Percentiles rank a stretch among this genome's conserved stretches.
These are phyloP conservation scores for Pichia sporocuriosa DNA, from an alignment of 805 yeast genomes.

Conservation along the genomic window DNA sequence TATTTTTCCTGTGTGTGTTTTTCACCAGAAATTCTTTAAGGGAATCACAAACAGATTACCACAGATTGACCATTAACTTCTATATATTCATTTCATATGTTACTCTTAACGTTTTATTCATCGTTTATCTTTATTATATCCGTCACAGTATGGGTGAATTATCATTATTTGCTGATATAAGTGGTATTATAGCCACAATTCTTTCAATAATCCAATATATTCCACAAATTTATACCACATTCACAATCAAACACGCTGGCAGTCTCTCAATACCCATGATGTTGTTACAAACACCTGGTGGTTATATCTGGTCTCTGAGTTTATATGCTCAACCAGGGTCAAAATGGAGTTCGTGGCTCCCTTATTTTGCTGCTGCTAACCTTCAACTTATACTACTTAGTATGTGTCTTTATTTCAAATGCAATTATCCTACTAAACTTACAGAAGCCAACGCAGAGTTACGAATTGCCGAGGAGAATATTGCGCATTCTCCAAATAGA, in stretches of 20 bases:
- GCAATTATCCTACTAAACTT: slow-evolving; percentile 15
- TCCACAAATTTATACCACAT: slow-evolving; percentile 75
- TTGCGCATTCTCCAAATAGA: not conserved
- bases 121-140: not conserved
- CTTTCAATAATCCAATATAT: slow-evolving; percentile 66
- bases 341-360: slow-evolving; percentile 83
- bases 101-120: slow-evolving; percentile 28
- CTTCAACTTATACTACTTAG: slow-evolving; percentile 55
- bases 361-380: slow-evolving; percentile 64
- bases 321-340: slow-evolving; percentile 67
- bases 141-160: slow-evolving; percentile 11
- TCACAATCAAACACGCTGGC: slow-evolving; percentile 65
- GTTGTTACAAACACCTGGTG: slow-evolving; percentile 87
- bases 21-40: slow-evolving; percentile 40
- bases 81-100: slow-evolving; percentile 35
- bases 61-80: slow-evolving; percentile 35
- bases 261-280: slow-evolving; percentile 74
- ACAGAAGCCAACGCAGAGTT: slow-evolving; percentile 21
- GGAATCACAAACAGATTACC: slow-evolving; percentile 41
- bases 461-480: slow-evolving; percentile 13
- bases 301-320: slow-evolving; percentile 71
- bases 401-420: slow-evolving; percentile 53
- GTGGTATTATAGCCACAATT: slow-evolving; percentile 60
- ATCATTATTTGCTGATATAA: slow-evolving; percentile 43
- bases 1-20: slow-evolving; percentile 47